Evolutionary conservation across 805 yeast genomes (phyloP), one percentile per base, ranked within the genome.

Genomic region (Candida ortonii): DNA sequence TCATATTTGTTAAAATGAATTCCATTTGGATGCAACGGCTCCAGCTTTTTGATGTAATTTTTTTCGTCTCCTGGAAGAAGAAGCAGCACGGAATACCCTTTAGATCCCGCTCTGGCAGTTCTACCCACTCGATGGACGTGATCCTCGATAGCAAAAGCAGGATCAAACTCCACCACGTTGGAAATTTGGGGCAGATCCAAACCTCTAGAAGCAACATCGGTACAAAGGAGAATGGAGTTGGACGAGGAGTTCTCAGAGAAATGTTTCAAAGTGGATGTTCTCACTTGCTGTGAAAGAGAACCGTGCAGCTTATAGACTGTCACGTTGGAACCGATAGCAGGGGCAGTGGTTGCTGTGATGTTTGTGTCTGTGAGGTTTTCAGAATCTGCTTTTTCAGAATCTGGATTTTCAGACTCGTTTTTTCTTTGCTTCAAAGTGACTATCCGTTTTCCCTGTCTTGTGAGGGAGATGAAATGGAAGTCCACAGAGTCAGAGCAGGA

Each of bases 171-270:
- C 13, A 93, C 70, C 20, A 93, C 96, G 30, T 81, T 76, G 28
- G 93, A 76, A 39, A 93, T 86, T 32, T 77, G 72, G 2, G 96
- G 95, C 37, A 93, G 65, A 68, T 93, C 99, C 43, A 93, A 70
- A 43, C 99, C 99, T 64, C 99, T 78, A 21, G 97, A 80, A 0
- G 97, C 98, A 42, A 93, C 97, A 70, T 93, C 99, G 0, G 99
- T 93, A 68, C 97, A 90, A 49, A 93, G 76, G 51, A 93, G 68
- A 14, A 93, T 70, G 2, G 70, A 66, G 24, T 64, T 65, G 1
- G 57, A 65, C 27, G 50, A 55, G 31, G 53, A 59, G 49, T 57
- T 56, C 43, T 63, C 70, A 23, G 68, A 64, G 60, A 85, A 87
- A 26, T 75, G 72, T 14, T 70, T 70, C 38, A 88, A 68, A 0